Evolutionary conservation across 257 asterid species (phyloP).

Genomic region (Schizonepeta tenuifolia): DNA sequence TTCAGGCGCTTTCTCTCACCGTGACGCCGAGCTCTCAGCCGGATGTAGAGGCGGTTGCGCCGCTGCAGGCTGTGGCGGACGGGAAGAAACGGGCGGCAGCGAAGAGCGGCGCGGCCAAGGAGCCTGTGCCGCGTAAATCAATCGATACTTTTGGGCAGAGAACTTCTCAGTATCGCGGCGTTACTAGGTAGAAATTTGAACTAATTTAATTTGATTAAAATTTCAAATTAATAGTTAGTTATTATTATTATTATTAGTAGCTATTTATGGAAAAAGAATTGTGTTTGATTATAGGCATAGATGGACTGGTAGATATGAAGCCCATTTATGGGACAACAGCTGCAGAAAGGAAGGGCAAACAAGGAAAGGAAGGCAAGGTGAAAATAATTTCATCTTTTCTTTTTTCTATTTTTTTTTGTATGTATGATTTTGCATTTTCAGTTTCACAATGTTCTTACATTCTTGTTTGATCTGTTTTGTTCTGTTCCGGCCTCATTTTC

Average conservation of each 20-base stretch:
- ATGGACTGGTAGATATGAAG: slow-evolving; percentile 93
- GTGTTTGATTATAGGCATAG: slow-evolving; percentile 52
- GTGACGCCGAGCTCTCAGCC: slow-evolving; percentile 44
- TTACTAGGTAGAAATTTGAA: slow-evolving; percentile 57
- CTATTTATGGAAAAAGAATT: not conserved
- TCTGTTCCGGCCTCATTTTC: slow-evolving; percentile 20
- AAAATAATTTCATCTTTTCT: not conserved
- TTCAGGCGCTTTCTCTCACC: slow-evolving; percentile 57
- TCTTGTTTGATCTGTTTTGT: slow-evolving; percentile 21
- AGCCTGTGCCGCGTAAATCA: slow-evolving; percentile 63
- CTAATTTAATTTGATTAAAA: not conserved
- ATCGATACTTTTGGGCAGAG: slow-evolving; percentile 83
- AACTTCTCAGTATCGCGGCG: slow-evolving; percentile 89
- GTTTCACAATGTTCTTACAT: slow-evolving; percentile 21
- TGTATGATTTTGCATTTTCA: not conserved
- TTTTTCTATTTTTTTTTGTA: not conserved
- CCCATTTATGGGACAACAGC: slow-evolving; percentile 88
- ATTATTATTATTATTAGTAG: too few species aligned
- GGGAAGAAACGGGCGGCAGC: slow-evolving; percentile 54
- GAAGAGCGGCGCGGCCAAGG: slow-evolving; percentile 38
- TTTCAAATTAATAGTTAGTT: not conserved
- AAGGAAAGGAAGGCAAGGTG: slow-evolving; percentile 91
- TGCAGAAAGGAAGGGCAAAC: slow-evolving; percentile 90
- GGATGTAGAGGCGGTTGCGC: slow-evolving; percentile 25
- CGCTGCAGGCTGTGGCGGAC: slow-evolving; percentile 37